Base-by-base conservation (phyloP, 257 asterid species). In the Galeopsis tetrahit region DNA sequence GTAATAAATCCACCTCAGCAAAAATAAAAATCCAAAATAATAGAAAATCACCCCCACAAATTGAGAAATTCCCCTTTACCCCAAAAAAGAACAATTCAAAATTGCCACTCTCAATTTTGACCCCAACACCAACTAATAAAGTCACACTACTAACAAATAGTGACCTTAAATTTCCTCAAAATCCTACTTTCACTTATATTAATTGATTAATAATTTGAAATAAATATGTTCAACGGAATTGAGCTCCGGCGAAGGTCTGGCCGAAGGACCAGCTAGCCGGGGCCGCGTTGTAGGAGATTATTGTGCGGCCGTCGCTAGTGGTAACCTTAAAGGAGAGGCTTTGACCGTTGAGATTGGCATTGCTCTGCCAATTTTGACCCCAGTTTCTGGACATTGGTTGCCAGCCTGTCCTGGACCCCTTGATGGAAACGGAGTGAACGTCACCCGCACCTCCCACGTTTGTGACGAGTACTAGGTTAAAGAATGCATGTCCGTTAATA, bases 301-400 rank as follows among this genome's bases (percentile, higher is more conserved):
- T 1, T 8, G 82, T 90, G 10, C 89, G 85, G 38, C 96, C 98
- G 53, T 92, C 94, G 72, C 98, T 82, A 0, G 96, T 84, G 2
- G 92, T 88, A 64, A 92, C 91, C 86, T 90, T 92, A 49, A 92
- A 92, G 6, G 98, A 88, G 71, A 92, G 91, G 69, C 87, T 80
- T 40, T 92, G 98, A 5, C 98, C 96, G 70, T 92, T 83, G 70
- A 92, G 94, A 34, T 88, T 39, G 0, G 68, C 39, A 72, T 90
- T 92, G 90, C 88, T 92, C 43, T 92, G 96, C 98, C 98, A 92
- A 49, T 92, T 92, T 15, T 89, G 96, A 0, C 98, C 98, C 98
- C 96, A 92, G 78, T 92, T 92, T 73, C 98, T 86, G 4, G 96
- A 87, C 98, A 92, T 85, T 3, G 87, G 75, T 60, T 88, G 96